Evolutionary conservation across 2,329 filamentous ascomycete genomes (phyloP).

Genomic region (Sarocladium strictum): DNA sequence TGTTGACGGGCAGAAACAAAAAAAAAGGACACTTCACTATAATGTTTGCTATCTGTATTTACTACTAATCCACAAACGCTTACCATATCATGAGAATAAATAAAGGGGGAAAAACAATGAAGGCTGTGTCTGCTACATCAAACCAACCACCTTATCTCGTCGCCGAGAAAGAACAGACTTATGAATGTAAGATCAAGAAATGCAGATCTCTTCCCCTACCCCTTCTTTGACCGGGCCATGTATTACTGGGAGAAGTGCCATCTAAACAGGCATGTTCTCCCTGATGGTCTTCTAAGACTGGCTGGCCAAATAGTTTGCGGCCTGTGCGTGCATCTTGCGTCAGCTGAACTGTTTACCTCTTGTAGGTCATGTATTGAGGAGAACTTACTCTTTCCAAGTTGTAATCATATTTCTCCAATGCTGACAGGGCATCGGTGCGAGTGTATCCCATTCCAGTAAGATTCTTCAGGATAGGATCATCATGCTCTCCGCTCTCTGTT

Average conservation of each 20-base stretch:
- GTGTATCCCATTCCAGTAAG: conserved; percentile 86
- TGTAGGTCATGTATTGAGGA: background rate
- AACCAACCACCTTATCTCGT: background rate
- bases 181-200: background rate
- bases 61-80: background rate
- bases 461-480: conserved; percentile 87
- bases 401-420: conserved; percentile 92
- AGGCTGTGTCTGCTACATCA: conserved; percentile 2
- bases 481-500: conserved; percentile 69
- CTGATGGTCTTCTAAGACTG: conserved; percentile 34
- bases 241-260: background rate
- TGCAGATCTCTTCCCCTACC: background rate
- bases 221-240: background rate
- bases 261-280: too few relatives aligned
- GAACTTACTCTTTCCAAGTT: conserved; percentile 82
- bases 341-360: conserved; percentile 11
- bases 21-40: too few relatives aligned
- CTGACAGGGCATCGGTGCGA: conserved; percentile 65
- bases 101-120: background rate
- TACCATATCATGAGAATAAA: conserved; percentile 5
- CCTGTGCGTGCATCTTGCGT: conserved; percentile 28
- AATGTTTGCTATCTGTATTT: conserved; percentile 1
- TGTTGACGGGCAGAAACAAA: too few relatives aligned
- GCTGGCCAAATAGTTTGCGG: conserved; percentile 50
- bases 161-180: background rate